Evolutionary conservation across 2,329 filamentous ascomycete genomes (phyloP).

Genomic region (Sclerotinia subarctica): DNA sequence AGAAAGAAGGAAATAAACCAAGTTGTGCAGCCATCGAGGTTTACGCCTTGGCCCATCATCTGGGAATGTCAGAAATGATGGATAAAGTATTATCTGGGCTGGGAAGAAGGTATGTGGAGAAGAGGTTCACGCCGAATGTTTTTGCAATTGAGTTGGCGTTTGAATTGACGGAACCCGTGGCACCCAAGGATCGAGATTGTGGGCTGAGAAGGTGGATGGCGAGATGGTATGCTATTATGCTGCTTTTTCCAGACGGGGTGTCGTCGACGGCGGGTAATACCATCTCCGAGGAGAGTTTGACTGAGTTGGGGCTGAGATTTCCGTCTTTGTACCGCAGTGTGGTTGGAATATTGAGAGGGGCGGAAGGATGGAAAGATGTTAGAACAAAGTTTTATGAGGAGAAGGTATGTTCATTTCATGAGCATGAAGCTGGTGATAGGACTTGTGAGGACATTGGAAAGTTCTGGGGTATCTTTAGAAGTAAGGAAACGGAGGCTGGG

Average conservation of each 20-base stretch:
- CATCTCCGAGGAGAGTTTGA: not conserved
- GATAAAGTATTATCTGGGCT: not conserved
- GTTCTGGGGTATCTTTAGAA: conserved; percentile 8
- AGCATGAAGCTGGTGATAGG: not conserved
- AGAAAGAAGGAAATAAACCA: conserved; percentile 1
- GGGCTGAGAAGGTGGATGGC: conserved; percentile 8
- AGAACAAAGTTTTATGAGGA: not conserved
- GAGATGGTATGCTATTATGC: conserved; percentile 13
- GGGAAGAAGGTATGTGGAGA: conserved; percentile 14
- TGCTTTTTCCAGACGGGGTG: conserved; percentile 1
- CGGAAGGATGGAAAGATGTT: conserved; percentile 10
- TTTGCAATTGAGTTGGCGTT: conserved; percentile 8
- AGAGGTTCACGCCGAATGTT: conserved; percentile 3
- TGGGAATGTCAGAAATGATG: conserved; percentile 11
- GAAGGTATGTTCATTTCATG: conserved; percentile 15
- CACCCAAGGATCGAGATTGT: not conserved
- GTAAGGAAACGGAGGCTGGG: conserved; percentile 7
- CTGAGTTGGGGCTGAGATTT: not conserved
- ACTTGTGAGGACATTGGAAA: conserved; percentile 12
- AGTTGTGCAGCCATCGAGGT: conserved; percentile 11
- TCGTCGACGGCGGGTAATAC: not conserved
- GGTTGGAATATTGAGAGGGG: not conserved
- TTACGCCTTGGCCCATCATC: not conserved
- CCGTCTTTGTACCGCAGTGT: conserved; percentile 7
- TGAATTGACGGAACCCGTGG: conserved; percentile 4